These are phyloP conservation scores for Raffaelea arxii DNA, from an alignment of 2,329 filamentous ascomycete species.

Conservation along the genomic window DNA sequence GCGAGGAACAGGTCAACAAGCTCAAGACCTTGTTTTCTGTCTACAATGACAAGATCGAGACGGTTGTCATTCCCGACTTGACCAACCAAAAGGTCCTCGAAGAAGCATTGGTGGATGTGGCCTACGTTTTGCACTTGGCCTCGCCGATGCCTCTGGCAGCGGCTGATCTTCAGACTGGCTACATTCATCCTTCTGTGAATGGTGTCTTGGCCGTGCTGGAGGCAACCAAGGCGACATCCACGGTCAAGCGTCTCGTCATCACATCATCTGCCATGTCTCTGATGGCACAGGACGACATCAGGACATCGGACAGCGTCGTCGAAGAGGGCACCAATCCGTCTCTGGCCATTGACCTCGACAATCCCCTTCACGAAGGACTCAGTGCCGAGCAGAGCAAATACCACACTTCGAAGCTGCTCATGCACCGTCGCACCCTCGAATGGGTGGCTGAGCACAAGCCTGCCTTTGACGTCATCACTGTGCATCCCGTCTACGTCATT, in stretches of 20 bases:
- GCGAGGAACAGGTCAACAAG: neutral
- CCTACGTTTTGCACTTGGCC: slow-evolving; percentile 3
- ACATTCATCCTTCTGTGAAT: slow-evolving; percentile 15
- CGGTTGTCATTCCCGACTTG: slow-evolving; percentile 3
- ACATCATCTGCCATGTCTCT: slow-evolving; percentile 3
- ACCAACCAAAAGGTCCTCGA: neutral
- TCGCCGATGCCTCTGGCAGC: neutral
- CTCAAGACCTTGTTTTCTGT: neutral
- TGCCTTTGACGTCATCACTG: slow-evolving; percentile 6
- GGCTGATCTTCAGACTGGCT: slow-evolving; percentile 9
- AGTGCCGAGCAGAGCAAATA: slow-evolving; percentile 17
- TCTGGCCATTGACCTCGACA: neutral
- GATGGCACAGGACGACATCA: neutral
- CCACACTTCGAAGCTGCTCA: slow-evolving; percentile 15
- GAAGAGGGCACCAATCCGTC: neutral
- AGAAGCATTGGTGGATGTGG: neutral
- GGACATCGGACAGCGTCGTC: neutral
- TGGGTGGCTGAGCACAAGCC: slow-evolving; percentile 6
- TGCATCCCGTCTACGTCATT: slow-evolving; percentile 9
- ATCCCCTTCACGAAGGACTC: slow-evolving; percentile 1
- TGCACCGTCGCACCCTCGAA: slow-evolving; percentile 7
- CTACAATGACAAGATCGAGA: neutral
- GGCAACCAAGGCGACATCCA: neutral
- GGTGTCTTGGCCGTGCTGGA: slow-evolving; percentile 12
- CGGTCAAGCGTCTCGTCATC: slow-evolving; percentile 3